Base-by-base conservation (phyloP, 2,329 filamentous ascomycete genomes). In the Ceratocystiopsis brevicomis region DNA sequence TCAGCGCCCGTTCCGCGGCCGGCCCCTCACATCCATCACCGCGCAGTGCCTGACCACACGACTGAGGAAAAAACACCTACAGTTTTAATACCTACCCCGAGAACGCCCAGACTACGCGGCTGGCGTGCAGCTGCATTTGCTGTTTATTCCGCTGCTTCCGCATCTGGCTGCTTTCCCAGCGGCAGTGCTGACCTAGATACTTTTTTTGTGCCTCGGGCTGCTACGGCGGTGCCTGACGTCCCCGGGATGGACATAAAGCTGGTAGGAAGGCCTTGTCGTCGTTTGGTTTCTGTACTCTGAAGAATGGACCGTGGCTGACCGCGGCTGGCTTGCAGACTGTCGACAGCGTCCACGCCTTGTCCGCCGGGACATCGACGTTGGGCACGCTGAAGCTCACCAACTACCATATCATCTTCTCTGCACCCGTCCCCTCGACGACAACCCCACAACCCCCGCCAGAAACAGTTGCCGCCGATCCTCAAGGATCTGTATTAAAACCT, bases 371-470 rank as follows among this genome's bases (percentile, higher is more conserved):
- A 50, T 66, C 66, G 42, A 69, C 69, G 32, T 61, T 61, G 19
- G 73, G 73, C 48, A 72, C 67, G 47, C 60, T 79, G 43, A 69
- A 74, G 53, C 63, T 79, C 44, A 75, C 73, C 48, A 67, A 75
- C 54, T 76, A 73, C 57, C 76, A 81, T 58, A 64, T 72, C 48
- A 62, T 72, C 44, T 72, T 72, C 53, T 66, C 59, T 50, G 66
- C 59, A 37, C 66, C 62, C 2, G 37, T 56, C 54, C 40, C 61
- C 56, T 39, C 57, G 55, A 50, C 53, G 51, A 44, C 44, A 14
- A 30, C 41, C 1, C 45, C 43, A 49, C 47, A 45, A 45, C 40
- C 35, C 4, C 41, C 41, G 11, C 44, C 42, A 32, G 32, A 44
- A 33, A 32, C 41, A 18, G 19, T 19, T 8, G 17, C 25, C 11